Percentiles rank a stretch among this genome's conserved stretches.
These are phyloP conservation scores for Penicillium atrosanguineum DNA, from an alignment of 495 filamentous ascomycete genomes.

Conservation along the genomic window DNA sequence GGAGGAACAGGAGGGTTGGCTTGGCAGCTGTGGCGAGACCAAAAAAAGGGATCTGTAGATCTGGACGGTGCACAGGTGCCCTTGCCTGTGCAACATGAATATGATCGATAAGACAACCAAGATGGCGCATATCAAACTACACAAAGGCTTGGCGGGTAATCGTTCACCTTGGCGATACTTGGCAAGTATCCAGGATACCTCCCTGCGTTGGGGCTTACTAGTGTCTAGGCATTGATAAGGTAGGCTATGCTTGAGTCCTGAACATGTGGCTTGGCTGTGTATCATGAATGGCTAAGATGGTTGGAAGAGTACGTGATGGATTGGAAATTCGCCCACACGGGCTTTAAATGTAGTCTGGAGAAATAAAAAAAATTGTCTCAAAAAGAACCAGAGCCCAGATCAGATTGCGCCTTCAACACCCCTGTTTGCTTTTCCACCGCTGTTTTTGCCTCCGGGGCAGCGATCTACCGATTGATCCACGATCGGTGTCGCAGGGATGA, in stretches of 20 bases:
- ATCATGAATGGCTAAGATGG: background rate
- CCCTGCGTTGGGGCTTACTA: constrained; percentile 21
- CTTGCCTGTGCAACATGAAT: constrained; percentile 18
- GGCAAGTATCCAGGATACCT: constrained; percentile 29
- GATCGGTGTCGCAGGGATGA: constrained; percentile 8
- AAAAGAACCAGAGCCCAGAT: constrained; percentile 10
- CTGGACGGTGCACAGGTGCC: constrained; percentile 1
- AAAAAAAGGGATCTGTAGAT: constrained; percentile 11
- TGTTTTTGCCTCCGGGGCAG: constrained; percentile 1
- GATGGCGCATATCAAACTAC: constrained; percentile 33
- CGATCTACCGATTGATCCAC: background rate
- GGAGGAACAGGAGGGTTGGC: constrained; percentile 1
- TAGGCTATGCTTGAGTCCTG: constrained; percentile 2
- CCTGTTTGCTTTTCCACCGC: constrained; percentile 13
- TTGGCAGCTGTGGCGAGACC: constrained; percentile 8
- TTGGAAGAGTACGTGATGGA: constrained; percentile 6
- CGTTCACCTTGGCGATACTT: constrained; percentile 31
- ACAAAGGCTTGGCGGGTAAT: constrained; percentile 37
- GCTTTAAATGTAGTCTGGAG: constrained; percentile 8
- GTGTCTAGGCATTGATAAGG: constrained; percentile 9
- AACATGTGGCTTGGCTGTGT: background rate
- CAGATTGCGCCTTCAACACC: constrained; percentile 23
- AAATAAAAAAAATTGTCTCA: constrained; percentile 5
- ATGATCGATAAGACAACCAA: constrained; percentile 21
- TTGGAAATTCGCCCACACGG: constrained; percentile 10